phyloP scores from a whole-genome alignment of 2,329 filamentous ascomycete genomes.

The Amesomyces nigricolor region DNA sequence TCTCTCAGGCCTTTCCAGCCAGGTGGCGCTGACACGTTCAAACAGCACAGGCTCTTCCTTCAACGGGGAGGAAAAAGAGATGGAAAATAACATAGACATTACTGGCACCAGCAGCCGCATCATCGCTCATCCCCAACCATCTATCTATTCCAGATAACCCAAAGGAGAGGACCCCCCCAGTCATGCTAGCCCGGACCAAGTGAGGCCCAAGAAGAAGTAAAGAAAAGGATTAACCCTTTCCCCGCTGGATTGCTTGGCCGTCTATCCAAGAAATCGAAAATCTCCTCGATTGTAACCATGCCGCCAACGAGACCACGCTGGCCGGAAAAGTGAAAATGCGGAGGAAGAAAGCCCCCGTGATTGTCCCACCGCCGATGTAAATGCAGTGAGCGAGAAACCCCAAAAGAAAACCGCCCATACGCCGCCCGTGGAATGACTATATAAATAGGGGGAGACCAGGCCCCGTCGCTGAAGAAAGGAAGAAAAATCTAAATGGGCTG shows the following conservation, averaged over 20 bases:
- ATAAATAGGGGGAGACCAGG: neutral
- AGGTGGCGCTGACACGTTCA: no score
- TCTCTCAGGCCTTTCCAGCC: no score
- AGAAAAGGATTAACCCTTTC: neutral
- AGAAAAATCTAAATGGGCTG: neutral
- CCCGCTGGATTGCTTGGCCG: no score
- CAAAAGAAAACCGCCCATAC: constrained; percentile 3
- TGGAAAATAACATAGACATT: constrained; percentile 18
- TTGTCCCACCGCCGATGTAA: no score
- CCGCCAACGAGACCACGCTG: no score
- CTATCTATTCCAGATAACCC: neutral
- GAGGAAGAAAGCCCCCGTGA: no score
- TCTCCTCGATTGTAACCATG: no score
- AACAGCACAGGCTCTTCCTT: no score
- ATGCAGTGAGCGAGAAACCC: neutral
- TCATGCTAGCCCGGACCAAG: neutral
- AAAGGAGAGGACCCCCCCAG: neutral
- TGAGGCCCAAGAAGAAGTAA: neutral
- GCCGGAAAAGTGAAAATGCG: no score
- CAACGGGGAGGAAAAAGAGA: neutral
- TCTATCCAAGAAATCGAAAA: no score
- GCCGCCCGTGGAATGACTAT: constrained; percentile 7
- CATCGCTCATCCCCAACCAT: constrained; percentile 8
- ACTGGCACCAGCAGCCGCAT: constrained; percentile 2
- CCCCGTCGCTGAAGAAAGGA: neutral